A percentile compares a stretch with the other conserved stretches of the same genome.
These are phyloP conservation scores for Sugiyamaella castrensis DNA, from an alignment of 1,139 yeast species.

Conservation along the genomic window DNA sequence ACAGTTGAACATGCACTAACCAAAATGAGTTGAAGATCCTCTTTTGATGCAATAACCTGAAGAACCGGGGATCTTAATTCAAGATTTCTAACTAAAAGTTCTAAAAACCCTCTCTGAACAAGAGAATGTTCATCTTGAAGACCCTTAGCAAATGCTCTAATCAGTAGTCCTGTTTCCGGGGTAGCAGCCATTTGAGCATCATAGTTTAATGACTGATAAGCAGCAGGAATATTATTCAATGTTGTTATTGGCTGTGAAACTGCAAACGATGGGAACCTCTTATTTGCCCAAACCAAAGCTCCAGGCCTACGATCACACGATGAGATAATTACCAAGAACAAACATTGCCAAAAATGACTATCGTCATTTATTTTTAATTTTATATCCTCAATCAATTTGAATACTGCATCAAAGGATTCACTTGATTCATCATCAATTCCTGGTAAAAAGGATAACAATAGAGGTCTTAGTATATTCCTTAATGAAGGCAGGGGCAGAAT, in stretches of 20 bases:
- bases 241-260: constrained; percentile 18
- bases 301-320: constrained; percentile 81
- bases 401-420: constrained; percentile 65
- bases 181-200: constrained; percentile 60
- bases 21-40: constrained; percentile 58
- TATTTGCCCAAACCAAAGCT: constrained; percentile 72
- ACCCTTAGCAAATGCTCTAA: constrained; percentile 71
- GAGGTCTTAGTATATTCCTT: constrained; percentile 58
- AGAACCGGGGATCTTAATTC: constrained; percentile 63
- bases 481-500: constrained; percentile 52
- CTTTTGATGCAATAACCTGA: constrained; percentile 44
- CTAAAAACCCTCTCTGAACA: constrained; percentile 88
- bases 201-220: constrained; percentile 38
- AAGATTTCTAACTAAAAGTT: constrained; percentile 64
- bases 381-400: constrained; percentile 59
- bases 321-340: constrained; percentile 71
- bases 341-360: constrained; percentile 78
- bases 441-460: constrained; percentile 71
- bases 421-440: constrained; percentile 92
- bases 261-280: constrained; percentile 58
- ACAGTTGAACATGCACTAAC: constrained; percentile 66
- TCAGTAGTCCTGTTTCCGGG: constrained; percentile 65
- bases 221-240: constrained; percentile 17
- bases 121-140: constrained; percentile 60
- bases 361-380: constrained; percentile 62